Percentiles rank a stretch among this genome's conserved stretches.
phyloP scores from a whole-genome alignment of 257 asterid genomes.

The Salvia hispanica region DNA sequence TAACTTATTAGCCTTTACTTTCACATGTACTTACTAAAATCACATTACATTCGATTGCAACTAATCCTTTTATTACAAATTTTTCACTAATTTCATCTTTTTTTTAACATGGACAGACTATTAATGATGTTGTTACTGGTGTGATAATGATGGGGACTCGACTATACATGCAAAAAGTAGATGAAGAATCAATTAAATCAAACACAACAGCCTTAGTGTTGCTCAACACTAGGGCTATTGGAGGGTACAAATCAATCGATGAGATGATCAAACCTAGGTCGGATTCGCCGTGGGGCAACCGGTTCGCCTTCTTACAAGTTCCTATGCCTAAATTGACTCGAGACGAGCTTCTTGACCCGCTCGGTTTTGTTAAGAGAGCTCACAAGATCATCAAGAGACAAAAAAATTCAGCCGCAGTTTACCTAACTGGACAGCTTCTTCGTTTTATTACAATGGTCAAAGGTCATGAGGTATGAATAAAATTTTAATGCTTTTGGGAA shows the following conservation, averaged over 20 bases:
- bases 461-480: slow-evolving; percentile 62
- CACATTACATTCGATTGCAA: too few species aligned
- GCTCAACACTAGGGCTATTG: slow-evolving; percentile 58
- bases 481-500: too few species aligned
- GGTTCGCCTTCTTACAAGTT: slow-evolving; percentile 56
- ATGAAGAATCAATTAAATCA: slow-evolving; percentile 30
- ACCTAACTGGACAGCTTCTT: slow-evolving; percentile 51
- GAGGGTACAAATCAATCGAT: slow-evolving; percentile 61
- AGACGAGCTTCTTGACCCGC: slow-evolving; percentile 37
- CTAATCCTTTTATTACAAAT: neutral
- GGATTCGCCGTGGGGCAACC: slow-evolving; percentile 69
- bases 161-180: slow-evolving; percentile 54
- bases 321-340: slow-evolving; percentile 43
- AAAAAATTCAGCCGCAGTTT: slow-evolving; percentile 53
- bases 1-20: too few species aligned
- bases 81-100: neutral
- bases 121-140: slow-evolving; percentile 71
- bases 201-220: slow-evolving; percentile 53
- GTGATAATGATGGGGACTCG: slow-evolving; percentile 53
- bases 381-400: slow-evolving; percentile 51
- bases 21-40: too few species aligned
- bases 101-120: slow-evolving; percentile 39
- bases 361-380: slow-evolving; percentile 47
- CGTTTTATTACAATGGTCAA: slow-evolving; percentile 38
- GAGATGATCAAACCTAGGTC: slow-evolving; percentile 67